Conservation (phyloP, 2,329 filamentous ascomycete genomes). For the Fusarium coffeatum region DNA sequence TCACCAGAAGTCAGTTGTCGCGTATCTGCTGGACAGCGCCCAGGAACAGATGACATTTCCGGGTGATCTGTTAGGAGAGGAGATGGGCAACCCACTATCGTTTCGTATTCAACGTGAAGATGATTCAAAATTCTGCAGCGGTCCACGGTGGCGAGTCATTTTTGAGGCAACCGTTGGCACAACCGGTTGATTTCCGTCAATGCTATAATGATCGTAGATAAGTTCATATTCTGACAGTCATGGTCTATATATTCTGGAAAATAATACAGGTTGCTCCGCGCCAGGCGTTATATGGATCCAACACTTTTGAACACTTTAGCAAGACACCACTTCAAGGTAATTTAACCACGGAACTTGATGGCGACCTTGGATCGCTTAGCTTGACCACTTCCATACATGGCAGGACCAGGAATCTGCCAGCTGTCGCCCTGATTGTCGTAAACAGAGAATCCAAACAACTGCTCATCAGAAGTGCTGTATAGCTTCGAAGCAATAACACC, state of each 20-base stretch:
- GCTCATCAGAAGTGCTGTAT: conserved; percentile 43
- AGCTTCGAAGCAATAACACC: conserved; percentile 49
- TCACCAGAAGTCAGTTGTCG: not conserved
- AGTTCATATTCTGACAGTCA: not conserved
- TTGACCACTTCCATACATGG: conserved; percentile 35
- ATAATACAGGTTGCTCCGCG: not conserved
- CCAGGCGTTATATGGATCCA: too few species aligned
- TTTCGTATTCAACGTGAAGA: not conserved
- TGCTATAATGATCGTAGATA: not conserved
- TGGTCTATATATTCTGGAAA: not conserved
- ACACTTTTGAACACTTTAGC: too few species aligned
- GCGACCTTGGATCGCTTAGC: conserved; percentile 1
- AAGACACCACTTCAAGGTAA: not conserved
- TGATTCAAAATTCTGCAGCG: not conserved
- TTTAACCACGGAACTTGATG: conserved; percentile 5
- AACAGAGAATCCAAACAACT: conserved; percentile 50
- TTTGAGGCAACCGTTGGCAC: not conserved
- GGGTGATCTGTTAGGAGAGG: not conserved
- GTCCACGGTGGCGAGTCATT: not conserved
- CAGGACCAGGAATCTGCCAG: conserved; percentile 46
- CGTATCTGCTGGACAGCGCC: not conserved
- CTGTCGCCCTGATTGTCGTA: conserved; percentile 41
- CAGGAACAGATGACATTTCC: not conserved
- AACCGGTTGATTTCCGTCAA: not conserved
- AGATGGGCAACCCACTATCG: not conserved